Percentiles rank a stretch among this genome's conserved stretches.
phyloP scores from a whole-genome alignment of 495 filamentous ascomycete genomes.

The Rostrohypoxylon terebratum region DNA sequence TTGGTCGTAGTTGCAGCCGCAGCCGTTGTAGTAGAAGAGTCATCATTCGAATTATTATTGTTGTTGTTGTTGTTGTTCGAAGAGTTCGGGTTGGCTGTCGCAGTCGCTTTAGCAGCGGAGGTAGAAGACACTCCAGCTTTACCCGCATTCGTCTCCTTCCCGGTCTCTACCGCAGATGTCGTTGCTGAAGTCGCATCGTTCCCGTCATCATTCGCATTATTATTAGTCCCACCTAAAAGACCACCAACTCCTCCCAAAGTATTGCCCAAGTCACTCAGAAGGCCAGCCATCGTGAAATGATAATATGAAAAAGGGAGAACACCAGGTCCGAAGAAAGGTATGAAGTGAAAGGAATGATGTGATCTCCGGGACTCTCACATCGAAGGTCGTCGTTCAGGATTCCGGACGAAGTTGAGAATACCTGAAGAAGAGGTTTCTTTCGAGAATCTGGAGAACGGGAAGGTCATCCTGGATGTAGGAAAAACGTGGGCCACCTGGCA shows the following conservation, averaged over 20 bases:
- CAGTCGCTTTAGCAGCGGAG: constrained; percentile 4
- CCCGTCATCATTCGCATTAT: not conserved
- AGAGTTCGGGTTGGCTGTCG: constrained; percentile 17
- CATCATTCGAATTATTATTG: constrained; percentile 1
- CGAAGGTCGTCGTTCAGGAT: constrained; percentile 16
- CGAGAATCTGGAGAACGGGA: constrained; percentile 28
- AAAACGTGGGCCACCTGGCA: constrained; percentile 18
- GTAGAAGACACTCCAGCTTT: constrained; percentile 8
- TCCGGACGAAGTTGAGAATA: constrained; percentile 25
- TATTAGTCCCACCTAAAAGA: constrained; percentile 30
- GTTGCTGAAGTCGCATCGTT: not conserved
- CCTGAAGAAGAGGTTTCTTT: constrained; percentile 29
- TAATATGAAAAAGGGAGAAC: constrained; percentile 40
- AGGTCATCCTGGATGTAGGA: constrained; percentile 32
- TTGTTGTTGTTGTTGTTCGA: constrained; percentile 1
- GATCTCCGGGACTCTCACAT: constrained; percentile 36
- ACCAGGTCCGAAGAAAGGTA: constrained; percentile 50
- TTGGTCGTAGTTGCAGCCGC: constrained; percentile 5
- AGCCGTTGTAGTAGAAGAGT: not conserved
- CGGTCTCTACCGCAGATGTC: constrained; percentile 4
- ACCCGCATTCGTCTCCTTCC: constrained; percentile 1
- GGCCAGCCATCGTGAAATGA: constrained; percentile 48
- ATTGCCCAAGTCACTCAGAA: constrained; percentile 41
- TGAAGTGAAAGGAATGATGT: constrained; percentile 27
- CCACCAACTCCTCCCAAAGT: constrained; percentile 31